Evolutionary conservation across 345 rosid genomes (phyloP).

Genomic region (Arabidopsis thaliana): DNA sequence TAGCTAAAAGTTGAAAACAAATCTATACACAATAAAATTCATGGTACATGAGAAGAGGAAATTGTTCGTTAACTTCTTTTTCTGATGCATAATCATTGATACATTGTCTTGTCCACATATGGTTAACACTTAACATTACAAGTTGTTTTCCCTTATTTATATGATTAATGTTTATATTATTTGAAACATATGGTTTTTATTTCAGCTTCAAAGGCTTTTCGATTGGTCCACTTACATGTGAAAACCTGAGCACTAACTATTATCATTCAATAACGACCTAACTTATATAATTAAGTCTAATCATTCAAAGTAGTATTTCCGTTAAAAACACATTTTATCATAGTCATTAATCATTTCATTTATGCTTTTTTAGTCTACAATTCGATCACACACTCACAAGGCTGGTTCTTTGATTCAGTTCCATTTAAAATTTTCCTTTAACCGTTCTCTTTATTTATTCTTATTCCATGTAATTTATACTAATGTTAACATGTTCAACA

Average conservation of each 20-base stretch:
- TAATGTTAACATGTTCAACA: not conserved
- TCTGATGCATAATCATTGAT: constrained; percentile 25
- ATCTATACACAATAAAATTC: not conserved
- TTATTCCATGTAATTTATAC: not conserved
- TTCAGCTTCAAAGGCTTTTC: constrained; percentile 30
- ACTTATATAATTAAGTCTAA: constrained; percentile 29
- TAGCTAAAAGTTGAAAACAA: constrained; percentile 4
- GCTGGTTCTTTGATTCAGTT: not conserved
- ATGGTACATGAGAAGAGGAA: constrained; percentile 3
- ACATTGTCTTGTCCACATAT: constrained; percentile 25
- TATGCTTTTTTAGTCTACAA: not conserved
- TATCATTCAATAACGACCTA: constrained; percentile 25
- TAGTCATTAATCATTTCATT: constrained; percentile 23
- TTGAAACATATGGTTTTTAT: constrained; percentile 3
- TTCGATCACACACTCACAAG: constrained; percentile 3
- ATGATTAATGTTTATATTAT: constrained; percentile 15
- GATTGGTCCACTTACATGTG: constrained; percentile 48
- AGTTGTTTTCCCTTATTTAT: constrained; percentile 2
- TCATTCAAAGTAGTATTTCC: constrained; percentile 32
- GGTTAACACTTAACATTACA: constrained; percentile 10
- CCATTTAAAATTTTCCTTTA: not conserved
- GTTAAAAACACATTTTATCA: constrained; percentile 25
- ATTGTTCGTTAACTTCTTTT: not conserved
- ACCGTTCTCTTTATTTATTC: not conserved
- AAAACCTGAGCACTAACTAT: constrained; percentile 28